Conservation (phyloP, 495 filamentous ascomycete species). For the Penicillium paxilli region DNA sequence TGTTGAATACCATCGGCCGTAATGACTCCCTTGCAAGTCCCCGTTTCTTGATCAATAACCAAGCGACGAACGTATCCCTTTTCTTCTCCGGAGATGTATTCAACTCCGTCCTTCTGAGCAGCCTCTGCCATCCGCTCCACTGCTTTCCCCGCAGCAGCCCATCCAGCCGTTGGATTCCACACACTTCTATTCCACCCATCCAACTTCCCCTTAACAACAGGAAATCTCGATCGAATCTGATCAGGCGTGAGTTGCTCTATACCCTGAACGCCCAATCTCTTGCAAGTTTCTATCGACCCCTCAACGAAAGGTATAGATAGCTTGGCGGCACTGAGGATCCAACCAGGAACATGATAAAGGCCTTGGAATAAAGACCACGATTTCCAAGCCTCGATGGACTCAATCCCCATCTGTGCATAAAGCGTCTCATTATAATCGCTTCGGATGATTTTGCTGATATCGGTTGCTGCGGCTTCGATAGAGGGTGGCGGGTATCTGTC, state of each 20-base stretch:
- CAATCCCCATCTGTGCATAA: constrained; percentile 32
- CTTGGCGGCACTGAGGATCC: constrained; percentile 36
- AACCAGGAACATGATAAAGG: constrained; percentile 32
- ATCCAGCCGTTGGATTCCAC: constrained; percentile 40
- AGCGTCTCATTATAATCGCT: constrained; percentile 33
- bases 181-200: constrained; percentile 28
- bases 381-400: constrained; percentile 32
- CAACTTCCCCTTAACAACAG: constrained; percentile 29
- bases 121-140: constrained; percentile 31
- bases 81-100: constrained; percentile 33
- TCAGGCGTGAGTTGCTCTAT: constrained; percentile 24
- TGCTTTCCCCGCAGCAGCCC: constrained; percentile 39
- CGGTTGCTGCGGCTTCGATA: constrained; percentile 26
- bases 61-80: constrained; percentile 24
- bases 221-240: constrained; percentile 27
- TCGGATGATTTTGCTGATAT: constrained; percentile 39
- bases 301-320: too few relatives aligned
- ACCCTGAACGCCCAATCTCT: constrained; percentile 25
- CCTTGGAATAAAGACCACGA: constrained; percentile 22
- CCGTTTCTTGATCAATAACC: constrained; percentile 10
- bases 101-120: constrained; percentile 31
- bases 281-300: too few relatives aligned
- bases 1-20: constrained; percentile 32
- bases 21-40: constrained; percentile 26
- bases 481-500: constrained; percentile 34